phyloP scores from a whole-genome alignment of 2,329 filamentous ascomycete species.

The Monilinia laxa region DNA sequence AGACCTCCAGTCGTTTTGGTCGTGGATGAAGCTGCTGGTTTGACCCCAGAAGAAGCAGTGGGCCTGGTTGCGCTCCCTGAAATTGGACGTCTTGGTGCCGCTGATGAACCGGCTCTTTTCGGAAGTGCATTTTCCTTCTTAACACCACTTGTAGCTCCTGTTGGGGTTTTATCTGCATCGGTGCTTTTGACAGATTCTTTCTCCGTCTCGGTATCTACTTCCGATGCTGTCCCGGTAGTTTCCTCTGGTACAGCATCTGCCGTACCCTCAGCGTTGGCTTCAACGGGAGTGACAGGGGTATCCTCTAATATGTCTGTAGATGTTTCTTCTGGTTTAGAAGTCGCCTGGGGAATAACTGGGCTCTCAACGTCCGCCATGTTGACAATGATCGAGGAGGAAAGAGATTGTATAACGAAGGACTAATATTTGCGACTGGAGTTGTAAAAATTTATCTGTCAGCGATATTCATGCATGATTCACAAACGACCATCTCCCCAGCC shows the following conservation, averaged over 20 bases:
- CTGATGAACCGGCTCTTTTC: slow-evolving; percentile 32
- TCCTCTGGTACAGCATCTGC: slow-evolving; percentile 30
- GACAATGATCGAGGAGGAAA: slow-evolving; percentile 7
- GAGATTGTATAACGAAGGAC: slow-evolving; percentile 19
- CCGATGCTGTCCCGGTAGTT: slow-evolving; percentile 33
- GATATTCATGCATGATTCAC: slow-evolving; percentile 18
- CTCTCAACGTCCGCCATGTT: slow-evolving; percentile 24
- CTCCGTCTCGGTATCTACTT: slow-evolving; percentile 37
- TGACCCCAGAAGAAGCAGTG: slow-evolving; percentile 35
- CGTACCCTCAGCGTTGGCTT: slow-evolving; percentile 9
- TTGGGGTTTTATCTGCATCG: slow-evolving; percentile 33
- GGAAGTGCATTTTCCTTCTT: slow-evolving; percentile 40
- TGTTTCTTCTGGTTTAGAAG: not conserved
- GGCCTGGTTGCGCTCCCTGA: slow-evolving; percentile 24
- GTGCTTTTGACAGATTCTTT: slow-evolving; percentile 35
- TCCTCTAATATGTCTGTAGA: slow-evolving; percentile 8
- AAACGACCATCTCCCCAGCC: slow-evolving; percentile 9
- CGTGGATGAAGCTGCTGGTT: slow-evolving; percentile 35
- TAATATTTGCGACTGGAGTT: slow-evolving; percentile 21
- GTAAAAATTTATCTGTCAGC: slow-evolving; percentile 15
- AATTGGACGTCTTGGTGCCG: slow-evolving; percentile 34
- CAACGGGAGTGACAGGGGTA: slow-evolving; percentile 12
- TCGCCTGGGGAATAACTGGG: slow-evolving; percentile 4
- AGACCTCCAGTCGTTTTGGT: slow-evolving; percentile 36
- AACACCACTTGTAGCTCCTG: slow-evolving; percentile 34